These are phyloP conservation scores for Paecilomyces sp. DNA, from an alignment of 2,329 filamentous ascomycete genomes.

Conservation along the genomic window DNA sequence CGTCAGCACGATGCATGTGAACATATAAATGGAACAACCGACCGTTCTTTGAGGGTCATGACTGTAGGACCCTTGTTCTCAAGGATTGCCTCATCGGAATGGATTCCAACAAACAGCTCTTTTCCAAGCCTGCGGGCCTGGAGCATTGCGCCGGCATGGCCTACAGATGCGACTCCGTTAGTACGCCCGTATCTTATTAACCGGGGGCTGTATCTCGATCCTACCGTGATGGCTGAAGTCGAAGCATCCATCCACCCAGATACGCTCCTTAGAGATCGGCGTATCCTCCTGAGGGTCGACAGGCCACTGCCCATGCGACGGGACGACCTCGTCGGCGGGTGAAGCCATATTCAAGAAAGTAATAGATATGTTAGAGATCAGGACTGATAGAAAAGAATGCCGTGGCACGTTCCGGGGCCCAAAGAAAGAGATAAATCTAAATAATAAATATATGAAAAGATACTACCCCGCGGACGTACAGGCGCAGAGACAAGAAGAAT, in stretches of 20 bases:
- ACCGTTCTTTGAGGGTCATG: slow-evolving; percentile 87
- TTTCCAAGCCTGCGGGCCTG: slow-evolving; percentile 87
- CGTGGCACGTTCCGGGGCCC: not conserved
- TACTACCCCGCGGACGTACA: not conserved
- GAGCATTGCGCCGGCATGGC: slow-evolving; percentile 93
- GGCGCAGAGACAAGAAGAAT: not conserved
- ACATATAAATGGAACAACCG: slow-evolving; percentile 14
- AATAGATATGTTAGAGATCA: not conserved
- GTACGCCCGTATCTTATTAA: slow-evolving; percentile 3
- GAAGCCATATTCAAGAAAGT: slow-evolving; percentile 1
- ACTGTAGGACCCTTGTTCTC: slow-evolving; percentile 97
- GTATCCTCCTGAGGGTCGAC: slow-evolving; percentile 57
- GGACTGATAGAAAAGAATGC: not conserved
- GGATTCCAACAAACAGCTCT: slow-evolving; percentile 85
- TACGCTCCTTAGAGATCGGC: slow-evolving; percentile 58
- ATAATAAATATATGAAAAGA: not conserved
- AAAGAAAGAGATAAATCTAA: not conserved
- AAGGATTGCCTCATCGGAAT: slow-evolving; percentile 91
- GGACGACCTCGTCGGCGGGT: slow-evolving; percentile 33
- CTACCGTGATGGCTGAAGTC: slow-evolving; percentile 96
- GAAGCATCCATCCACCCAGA: slow-evolving; percentile 99
- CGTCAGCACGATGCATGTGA: slow-evolving; percentile 1
- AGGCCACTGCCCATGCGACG: slow-evolving; percentile 54
- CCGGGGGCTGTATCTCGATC: slow-evolving; percentile 8
- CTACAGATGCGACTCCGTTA: slow-evolving; percentile 35